Conservation (phyloP, 2,329 filamentous ascomycete species). For the Intubia oerlemansii region DNA sequence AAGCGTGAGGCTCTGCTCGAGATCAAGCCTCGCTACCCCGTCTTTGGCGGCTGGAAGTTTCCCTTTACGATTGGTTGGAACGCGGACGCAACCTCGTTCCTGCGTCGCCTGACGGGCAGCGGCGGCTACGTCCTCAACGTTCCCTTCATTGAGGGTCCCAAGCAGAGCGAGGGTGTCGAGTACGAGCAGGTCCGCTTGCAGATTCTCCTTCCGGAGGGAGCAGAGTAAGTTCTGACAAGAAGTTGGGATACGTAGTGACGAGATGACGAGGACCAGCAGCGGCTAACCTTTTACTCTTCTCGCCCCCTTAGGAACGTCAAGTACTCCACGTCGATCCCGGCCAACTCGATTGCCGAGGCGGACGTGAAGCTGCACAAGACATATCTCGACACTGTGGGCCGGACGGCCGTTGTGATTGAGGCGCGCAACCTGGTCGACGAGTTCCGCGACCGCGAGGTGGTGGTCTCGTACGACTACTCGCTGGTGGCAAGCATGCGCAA, state of each 20-base stretch:
- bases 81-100: constrained; percentile 53
- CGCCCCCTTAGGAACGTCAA: constrained; percentile 40
- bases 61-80: constrained; percentile 96
- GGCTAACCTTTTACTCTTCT: too few species aligned
- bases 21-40: constrained; percentile 81
- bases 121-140: constrained; percentile 73
- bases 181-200: constrained; percentile 66
- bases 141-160: constrained; percentile 84
- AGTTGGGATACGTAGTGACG: too few species aligned
- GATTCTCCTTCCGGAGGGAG: constrained; percentile 78
- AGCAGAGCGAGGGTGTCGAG: constrained; percentile 63
- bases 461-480: constrained; percentile 78
- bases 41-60: constrained; percentile 97
- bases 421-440: constrained; percentile 83
- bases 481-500: constrained; percentile 59
- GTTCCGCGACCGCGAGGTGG: constrained; percentile 58
- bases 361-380: constrained; percentile 50
- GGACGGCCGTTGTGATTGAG: constrained; percentile 60
- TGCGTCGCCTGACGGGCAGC: constrained; percentile 38
- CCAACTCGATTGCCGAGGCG: constrained; percentile 35
- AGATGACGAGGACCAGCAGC: too few species aligned
- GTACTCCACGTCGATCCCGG: constrained; percentile 52
- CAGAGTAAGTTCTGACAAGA: constrained; percentile 31
- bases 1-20: constrained; percentile 66
- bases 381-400: constrained; percentile 83